Evolutionary conservation across 73 alveolate genomes (phyloP).

Genomic region (Tetrahymena thermophila): DNA sequence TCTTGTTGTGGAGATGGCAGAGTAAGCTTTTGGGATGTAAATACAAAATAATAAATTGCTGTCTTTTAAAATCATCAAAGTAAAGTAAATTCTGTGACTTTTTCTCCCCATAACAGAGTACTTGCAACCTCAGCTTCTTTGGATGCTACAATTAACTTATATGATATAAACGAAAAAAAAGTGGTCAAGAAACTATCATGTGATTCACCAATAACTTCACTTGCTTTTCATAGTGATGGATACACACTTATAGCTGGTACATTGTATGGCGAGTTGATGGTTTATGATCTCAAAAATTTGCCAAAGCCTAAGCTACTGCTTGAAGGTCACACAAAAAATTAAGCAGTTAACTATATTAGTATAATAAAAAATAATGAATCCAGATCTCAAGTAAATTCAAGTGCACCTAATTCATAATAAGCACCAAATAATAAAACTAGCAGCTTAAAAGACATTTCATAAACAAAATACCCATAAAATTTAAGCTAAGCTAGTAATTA

Average conservation of each 20-base stretch:
- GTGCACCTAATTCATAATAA: neutral
- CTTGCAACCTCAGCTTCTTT: conserved; percentile 42
- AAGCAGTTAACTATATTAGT: neutral
- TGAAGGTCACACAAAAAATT: neutral
- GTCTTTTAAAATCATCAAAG: conserved; percentile 19
- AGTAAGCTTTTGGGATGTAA: conserved; percentile 40
- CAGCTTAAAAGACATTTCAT: neutral
- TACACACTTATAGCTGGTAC: conserved; percentile 56
- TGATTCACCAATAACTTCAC: conserved; percentile 38
- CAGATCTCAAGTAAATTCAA: neutral
- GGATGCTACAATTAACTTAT: conserved; percentile 43
- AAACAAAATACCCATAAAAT: neutral
- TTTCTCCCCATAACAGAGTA: conserved; percentile 40
- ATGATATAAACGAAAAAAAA: conserved; percentile 48
- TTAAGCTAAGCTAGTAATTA: neutral
- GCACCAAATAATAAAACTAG: neutral
- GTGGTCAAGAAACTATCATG: conserved; percentile 42
- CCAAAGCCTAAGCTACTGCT: neutral
- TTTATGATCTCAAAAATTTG: conserved; percentile 48
- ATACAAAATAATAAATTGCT: neutral
- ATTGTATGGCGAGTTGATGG: conserved; percentile 35
- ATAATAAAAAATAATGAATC: neutral
- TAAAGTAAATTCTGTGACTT: conserved; percentile 40
- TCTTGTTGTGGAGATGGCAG: conserved; percentile 49
- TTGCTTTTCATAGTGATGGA: conserved; percentile 51